Conservation (phyloP, 768 basidiomycete genomes). For the Pulveroboletus frians region DNA sequence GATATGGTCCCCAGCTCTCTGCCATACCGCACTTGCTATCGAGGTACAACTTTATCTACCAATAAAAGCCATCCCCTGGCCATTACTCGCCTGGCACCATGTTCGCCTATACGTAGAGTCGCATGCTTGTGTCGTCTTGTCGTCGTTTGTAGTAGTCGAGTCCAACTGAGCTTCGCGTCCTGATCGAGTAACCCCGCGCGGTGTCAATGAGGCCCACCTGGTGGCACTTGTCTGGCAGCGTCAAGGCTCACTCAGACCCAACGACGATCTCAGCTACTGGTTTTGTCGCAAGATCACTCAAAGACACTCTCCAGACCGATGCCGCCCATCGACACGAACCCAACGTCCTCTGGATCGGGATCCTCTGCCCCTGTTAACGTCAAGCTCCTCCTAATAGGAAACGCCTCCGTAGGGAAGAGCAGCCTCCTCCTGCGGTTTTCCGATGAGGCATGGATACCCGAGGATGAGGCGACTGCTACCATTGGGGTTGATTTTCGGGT, state of each 20-base stretch:
- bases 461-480: slow-evolving; percentile 83
- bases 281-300: background rate
- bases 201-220: slow-evolving; percentile 19
- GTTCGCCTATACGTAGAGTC: slow-evolving; percentile 2
- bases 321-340: slow-evolving; percentile 17
- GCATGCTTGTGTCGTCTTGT: slow-evolving; percentile 3
- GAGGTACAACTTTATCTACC: slow-evolving; percentile 80
- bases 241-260: background rate
- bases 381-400: slow-evolving; percentile 81
- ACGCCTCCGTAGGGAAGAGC: slow-evolving; percentile 90
- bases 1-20: slow-evolving; percentile 90
- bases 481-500: slow-evolving; percentile 85
- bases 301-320: slow-evolving; percentile 6
- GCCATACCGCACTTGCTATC: slow-evolving; percentile 92
- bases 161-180: background rate
- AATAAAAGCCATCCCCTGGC: slow-evolving; percentile 31
- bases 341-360: slow-evolving; percentile 25
- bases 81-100: background rate
- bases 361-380: slow-evolving; percentile 49
- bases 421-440: slow-evolving; percentile 92
- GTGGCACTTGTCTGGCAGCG: background rate
- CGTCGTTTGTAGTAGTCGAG: too few relatives aligned
- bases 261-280: background rate
- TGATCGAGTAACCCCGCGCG: slow-evolving; percentile 18
- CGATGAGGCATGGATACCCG: slow-evolving; percentile 90